Evolutionary conservation across 2,329 filamentous ascomycete genomes (phyloP), one percentile per base, ranked within the genome.

Genomic region (Myriosclerotinia duriaeana): DNA sequence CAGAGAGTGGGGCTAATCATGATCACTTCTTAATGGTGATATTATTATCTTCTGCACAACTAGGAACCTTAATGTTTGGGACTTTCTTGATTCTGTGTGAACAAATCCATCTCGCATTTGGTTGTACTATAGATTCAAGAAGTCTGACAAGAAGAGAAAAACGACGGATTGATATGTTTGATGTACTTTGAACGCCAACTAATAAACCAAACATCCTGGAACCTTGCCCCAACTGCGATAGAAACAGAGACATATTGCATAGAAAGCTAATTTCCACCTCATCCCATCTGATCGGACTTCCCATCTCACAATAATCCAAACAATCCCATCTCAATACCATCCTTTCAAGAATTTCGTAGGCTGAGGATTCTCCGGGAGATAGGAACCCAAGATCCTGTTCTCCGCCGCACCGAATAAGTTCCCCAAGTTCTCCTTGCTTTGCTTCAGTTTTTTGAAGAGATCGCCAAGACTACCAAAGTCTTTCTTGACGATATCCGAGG

Each of bases 361-460:
- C 2, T 61, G 58, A 50, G 44, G 58, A 7, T 50, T 61, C 38
- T 61, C 44, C 22, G 58, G 58, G 7, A 61, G n/a, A 1, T 50
- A 5, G 20, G 44, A 17, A 26, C 58, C 58, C 30, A 61, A 61
- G 34, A 61, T 61, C 20, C 22, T 61, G 30, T 50, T 50, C 30
- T 50, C 38, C 1, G 30, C 22, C 2, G 58, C 36, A 34, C 44
- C 58, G 1, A 50, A 20, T 2, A 61, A 26, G n/a, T n/a, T n/a
- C n/a, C n/a, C n/a, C n/a, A n/a, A n/a, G n/a, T n/a, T 61, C 34
- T 8, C n/a, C 38, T 61, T 61, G 20, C 3, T 8, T 22, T 17
- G 7, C 1, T 26, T 53, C 7, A 65, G 20, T 26, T 61, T 65
- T 14, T 8, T 22, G 22, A 65, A 26, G 5, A 61, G 12, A 12